Evolutionary conservation across 2,329 filamentous ascomycete genomes (phyloP).

Genomic region (Aspergillus luchuensis): DNA sequence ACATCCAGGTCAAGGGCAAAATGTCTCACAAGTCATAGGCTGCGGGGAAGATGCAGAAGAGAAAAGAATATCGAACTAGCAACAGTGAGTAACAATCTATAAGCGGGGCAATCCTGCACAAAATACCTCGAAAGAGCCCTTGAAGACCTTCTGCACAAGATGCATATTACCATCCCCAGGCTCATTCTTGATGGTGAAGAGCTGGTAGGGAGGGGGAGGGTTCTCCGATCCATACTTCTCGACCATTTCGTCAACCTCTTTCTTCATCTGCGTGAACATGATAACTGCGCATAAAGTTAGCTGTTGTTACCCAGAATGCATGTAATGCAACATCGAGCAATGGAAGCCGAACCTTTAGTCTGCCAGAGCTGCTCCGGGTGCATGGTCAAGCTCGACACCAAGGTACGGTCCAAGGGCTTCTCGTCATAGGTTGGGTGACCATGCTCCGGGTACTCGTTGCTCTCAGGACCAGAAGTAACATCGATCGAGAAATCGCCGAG

Average conservation of each 20-base stretch:
- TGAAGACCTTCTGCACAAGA: slow-evolving; percentile 86
- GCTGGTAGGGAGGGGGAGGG: slow-evolving; percentile 78
- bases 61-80: slow-evolving; percentile 83
- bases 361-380: slow-evolving; percentile 78
- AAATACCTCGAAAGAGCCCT: slow-evolving; percentile 73
- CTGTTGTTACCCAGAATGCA: not conserved
- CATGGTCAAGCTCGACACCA: slow-evolving; percentile 71
- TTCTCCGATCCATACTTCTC: slow-evolving; percentile 64
- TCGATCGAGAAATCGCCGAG: slow-evolving; percentile 80
- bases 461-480: slow-evolving; percentile 70
- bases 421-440: slow-evolving; percentile 65
- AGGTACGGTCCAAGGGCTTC: slow-evolving; percentile 73
- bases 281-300: slow-evolving; percentile 45
- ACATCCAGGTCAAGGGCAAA: not conserved
- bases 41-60: slow-evolving; percentile 70
- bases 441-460: slow-evolving; percentile 58
- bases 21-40: slow-evolving; percentile 52
- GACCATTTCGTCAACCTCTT: slow-evolving; percentile 62
- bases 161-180: slow-evolving; percentile 72
- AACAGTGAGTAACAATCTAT: slow-evolving; percentile 14
- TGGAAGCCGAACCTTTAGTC: slow-evolving; percentile 62
- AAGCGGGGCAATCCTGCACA: slow-evolving; percentile 1
- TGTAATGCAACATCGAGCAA: not conserved
- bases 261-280: slow-evolving; percentile 65
- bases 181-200: slow-evolving; percentile 74